A percentile compares a stretch with the other conserved stretches of the same genome.
Evolutionary conservation across 495 filamentous ascomycete species (phyloP).

Genomic region (Penicillium soppii): DNA sequence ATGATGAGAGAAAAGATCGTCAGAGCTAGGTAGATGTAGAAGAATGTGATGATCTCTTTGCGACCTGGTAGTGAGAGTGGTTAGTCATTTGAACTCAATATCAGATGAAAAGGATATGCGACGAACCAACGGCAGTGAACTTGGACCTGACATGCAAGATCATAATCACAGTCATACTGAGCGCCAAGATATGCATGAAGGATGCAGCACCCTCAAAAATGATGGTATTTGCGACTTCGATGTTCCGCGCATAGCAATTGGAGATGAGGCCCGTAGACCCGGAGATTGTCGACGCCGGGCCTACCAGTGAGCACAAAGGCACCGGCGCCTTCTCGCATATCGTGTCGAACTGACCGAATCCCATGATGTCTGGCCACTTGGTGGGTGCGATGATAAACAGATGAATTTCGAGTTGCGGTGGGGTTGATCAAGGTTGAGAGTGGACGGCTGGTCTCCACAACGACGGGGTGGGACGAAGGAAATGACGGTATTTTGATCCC

Average conservation of each 20-base stretch:
- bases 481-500: conserved; percentile 13
- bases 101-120: not conserved
- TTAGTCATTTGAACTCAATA: conserved; percentile 5
- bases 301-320: conserved; percentile 85
- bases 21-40: conserved; percentile 92
- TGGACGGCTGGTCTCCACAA: conserved; percentile 28
- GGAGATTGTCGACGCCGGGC: conserved; percentile 60
- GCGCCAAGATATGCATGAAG: conserved; percentile 88
- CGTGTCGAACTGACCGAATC: conserved; percentile 82
- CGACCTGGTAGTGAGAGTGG: conserved; percentile 59
- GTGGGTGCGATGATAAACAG: conserved; percentile 19
- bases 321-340: conserved; percentile 85
- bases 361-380: conserved; percentile 55
- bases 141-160: conserved; percentile 94
- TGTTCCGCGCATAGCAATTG: conserved; percentile 89
- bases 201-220: conserved; percentile 93
- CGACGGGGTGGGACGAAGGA: conserved; percentile 26
- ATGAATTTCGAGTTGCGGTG: conserved; percentile 18
- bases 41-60: conserved; percentile 97
- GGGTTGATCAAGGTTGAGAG: conserved; percentile 14
- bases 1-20: conserved; percentile 87
- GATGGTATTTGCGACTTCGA: conserved; percentile 95
- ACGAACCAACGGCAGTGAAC: conserved; percentile 97
- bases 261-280: conserved; percentile 78
- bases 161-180: conserved; percentile 95